Base-by-base conservation (phyloP, 345 rosid genomes). In the Luvunga scandens region DNA sequence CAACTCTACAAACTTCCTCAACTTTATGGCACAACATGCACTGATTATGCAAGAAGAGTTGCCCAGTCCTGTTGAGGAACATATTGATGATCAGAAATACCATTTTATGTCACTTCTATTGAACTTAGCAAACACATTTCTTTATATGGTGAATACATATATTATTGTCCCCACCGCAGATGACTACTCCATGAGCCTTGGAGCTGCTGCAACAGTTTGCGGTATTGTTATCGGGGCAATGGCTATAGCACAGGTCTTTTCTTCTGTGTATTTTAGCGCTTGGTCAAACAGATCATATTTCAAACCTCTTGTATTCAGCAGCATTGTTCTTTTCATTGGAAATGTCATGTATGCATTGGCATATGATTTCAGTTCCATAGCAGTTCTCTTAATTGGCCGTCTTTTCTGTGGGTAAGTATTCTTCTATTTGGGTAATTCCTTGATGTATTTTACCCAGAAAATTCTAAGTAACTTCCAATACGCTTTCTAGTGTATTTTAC, bases 211-310 rank as follows among this genome's bases (percentile, higher is more conserved):
- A 75, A 97, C 99, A 30, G 98, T 97, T 87, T 97, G 99, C 63
- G 99, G 99, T 86, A 56, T 93, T 79, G 98, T 97, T 53, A 94
- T 97, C 73, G 99, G 99, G 75, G 88, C 99, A 77, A 97, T 97
- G 98, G 99, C 98, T 42, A 91, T 94, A 74, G 99, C 98, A n/a
- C 98, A 97, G 86, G 87, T 97, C 69, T 97, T 97, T 84, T 97
- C 99, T 50, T 97, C 98, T 1, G 94, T 94, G 74, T 97, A 97
- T 85, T 94, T 94, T 83, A 97, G 98, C 80, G 98, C 97, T 7
- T 97, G 98, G 98, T 97, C 99, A 77, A 97, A 97, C 81, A 91
- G 78, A 79, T 97, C 99, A 45, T 97, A 97, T 90, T 97, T 86
- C 90, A 91, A 76, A 78, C 98, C 99, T 88, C 99, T 97, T 69